Evolutionary conservation across 2,329 filamentous ascomycete species (phyloP).

Genomic region (Macrophomina pseudophaseolina): DNA sequence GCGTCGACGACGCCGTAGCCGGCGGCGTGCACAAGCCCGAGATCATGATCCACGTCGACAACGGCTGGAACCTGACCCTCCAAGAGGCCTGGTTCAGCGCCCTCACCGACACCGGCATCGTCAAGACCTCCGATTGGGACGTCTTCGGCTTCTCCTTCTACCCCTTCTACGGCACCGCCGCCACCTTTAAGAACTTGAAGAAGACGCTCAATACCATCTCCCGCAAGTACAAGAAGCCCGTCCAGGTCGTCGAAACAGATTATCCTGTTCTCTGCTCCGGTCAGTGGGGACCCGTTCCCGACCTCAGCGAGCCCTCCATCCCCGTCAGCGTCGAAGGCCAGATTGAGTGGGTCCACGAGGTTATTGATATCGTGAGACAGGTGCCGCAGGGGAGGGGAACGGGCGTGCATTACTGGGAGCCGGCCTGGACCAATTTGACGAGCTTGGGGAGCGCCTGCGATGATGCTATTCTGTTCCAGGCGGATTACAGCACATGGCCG

Average conservation of each 20-base stretch:
- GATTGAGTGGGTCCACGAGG: constrained; percentile 63
- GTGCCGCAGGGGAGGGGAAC: constrained; percentile 55
- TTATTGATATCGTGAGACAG: constrained; percentile 62
- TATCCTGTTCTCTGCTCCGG: constrained; percentile 69
- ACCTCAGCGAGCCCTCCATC: constrained; percentile 65
- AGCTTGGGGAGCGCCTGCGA: constrained; percentile 59
- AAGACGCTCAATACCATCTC: constrained; percentile 64
- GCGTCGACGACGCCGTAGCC: constrained; percentile 67
- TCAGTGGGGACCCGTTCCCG: constrained; percentile 47
- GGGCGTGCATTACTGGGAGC: constrained; percentile 77
- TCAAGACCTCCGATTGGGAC: constrained; percentile 65
- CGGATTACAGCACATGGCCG: constrained; percentile 66
- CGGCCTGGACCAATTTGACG: constrained; percentile 71
- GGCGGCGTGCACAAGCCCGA: constrained; percentile 57
- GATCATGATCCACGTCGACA: constrained; percentile 77
- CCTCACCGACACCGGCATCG: constrained; percentile 60
- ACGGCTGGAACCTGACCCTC: constrained; percentile 72
- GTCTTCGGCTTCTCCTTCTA: constrained; percentile 77
- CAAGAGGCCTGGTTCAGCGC: constrained; percentile 62
- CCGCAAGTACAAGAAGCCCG: constrained; percentile 65
- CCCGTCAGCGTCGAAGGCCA: constrained; percentile 68
- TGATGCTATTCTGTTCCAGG: constrained; percentile 53
- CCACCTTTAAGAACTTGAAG: constrained; percentile 64
- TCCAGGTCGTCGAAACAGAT: constrained; percentile 72
- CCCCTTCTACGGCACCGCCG: constrained; percentile 68